Percentiles rank a stretch among this genome's conserved stretches.
phyloP scores from a whole-genome alignment of 768 basidiomycete genomes.

The Lentinula detonsa region DNA sequence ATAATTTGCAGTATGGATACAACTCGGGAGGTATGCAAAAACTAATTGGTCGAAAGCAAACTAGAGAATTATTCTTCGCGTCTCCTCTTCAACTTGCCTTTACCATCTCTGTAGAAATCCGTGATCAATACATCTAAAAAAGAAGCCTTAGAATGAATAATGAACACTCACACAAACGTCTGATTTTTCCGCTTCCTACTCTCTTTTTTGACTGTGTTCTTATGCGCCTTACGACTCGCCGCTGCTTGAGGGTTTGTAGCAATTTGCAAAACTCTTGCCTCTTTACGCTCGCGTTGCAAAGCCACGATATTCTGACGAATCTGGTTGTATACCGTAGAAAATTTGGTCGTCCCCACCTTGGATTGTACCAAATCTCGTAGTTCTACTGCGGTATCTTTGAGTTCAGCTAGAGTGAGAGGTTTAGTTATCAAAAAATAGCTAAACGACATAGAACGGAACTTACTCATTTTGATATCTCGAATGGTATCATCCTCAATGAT shows the following conservation, averaged over 20 bases:
- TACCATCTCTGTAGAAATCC: slow-evolving; percentile 33
- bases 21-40: background rate
- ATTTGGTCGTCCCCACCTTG: slow-evolving; percentile 85
- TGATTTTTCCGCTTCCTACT: slow-evolving; percentile 74
- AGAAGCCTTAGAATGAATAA: background rate
- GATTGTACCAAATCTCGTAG: slow-evolving; percentile 81
- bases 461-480: slow-evolving; percentile 74
- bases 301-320: slow-evolving; percentile 68
- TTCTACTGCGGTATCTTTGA: slow-evolving; percentile 76
- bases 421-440: background rate
- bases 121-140: background rate
- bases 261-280: slow-evolving; percentile 50
- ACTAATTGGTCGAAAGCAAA: background rate
- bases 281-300: slow-evolving; percentile 68
- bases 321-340: slow-evolving; percentile 71
- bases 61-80: slow-evolving; percentile 24
- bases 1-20: background rate
- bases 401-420: slow-evolving; percentile 50
- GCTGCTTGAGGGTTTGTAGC: slow-evolving; percentile 71
- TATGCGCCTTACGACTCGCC: slow-evolving; percentile 66
- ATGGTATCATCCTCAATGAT: slow-evolving; percentile 84
- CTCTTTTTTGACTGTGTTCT: slow-evolving; percentile 76
- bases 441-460: background rate
- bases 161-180: slow-evolving; percentile 48
- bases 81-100: slow-evolving; percentile 40